Conservation (phyloP, 352 stramenopile species). For the Phytopythium oedochilum region DNA sequence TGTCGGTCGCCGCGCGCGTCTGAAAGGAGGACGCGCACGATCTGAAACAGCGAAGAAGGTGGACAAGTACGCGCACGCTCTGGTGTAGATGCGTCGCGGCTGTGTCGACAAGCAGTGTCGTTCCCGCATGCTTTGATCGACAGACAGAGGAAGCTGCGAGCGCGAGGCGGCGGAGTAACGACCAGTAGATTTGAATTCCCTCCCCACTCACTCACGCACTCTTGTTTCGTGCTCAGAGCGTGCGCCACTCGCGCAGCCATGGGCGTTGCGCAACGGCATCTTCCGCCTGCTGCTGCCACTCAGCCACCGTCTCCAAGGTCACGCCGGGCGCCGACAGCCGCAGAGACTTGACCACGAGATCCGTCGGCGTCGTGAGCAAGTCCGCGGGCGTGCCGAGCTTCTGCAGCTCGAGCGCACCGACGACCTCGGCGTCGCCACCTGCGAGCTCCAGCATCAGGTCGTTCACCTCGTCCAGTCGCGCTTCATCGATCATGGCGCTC, state of each 20-base stretch:
- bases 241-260: constrained; percentile 83
- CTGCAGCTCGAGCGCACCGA: constrained; percentile 57
- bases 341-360: constrained; percentile 57
- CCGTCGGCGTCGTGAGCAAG: constrained; percentile 56
- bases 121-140: not conserved
- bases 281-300: constrained; percentile 48
- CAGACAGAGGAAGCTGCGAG: not conserved
- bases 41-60: not conserved
- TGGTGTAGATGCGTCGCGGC: not conserved
- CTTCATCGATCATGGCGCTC: constrained; percentile 57
- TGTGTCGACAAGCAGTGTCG: not conserved
- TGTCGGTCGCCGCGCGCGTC: not conserved
- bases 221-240: constrained; percentile 27
- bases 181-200: constrained; percentile 4
- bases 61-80: not conserved
- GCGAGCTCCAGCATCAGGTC: constrained; percentile 73
- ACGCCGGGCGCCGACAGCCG: constrained; percentile 8
- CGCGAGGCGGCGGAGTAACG: not conserved
- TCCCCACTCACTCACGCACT: not conserved
- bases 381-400: constrained; percentile 82
- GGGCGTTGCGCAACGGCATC: constrained; percentile 28
- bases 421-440: constrained; percentile 27
- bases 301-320: constrained; percentile 26
- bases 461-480: constrained; percentile 75
- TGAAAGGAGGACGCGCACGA: not conserved